phyloP scores from a whole-genome alignment of 2,329 filamentous ascomycete species.

The Raffaelea arxii region DNA sequence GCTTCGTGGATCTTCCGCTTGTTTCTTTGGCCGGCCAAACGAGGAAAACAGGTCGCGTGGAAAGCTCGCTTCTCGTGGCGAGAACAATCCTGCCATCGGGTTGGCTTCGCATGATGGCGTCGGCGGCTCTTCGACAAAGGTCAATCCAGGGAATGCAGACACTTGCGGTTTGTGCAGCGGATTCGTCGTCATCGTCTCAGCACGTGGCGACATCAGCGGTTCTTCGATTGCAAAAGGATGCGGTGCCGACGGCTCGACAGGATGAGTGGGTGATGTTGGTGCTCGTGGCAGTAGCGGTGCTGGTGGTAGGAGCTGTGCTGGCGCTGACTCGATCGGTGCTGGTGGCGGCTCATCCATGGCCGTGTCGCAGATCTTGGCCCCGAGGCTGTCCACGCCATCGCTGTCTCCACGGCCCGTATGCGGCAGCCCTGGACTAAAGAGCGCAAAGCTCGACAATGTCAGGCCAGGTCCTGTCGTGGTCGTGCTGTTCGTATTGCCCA shows the following conservation, averaged over 20 bases:
- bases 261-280: too few relatives aligned
- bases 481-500: neutral
- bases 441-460: constrained; percentile 11
- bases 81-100: constrained; percentile 46
- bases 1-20: constrained; percentile 58
- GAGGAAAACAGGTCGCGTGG: constrained; percentile 42
- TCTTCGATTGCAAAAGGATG: constrained; percentile 20
- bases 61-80: constrained; percentile 40
- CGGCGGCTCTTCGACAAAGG: constrained; percentile 41
- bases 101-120: constrained; percentile 34
- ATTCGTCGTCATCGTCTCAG: constrained; percentile 62
- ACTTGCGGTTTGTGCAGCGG: constrained; percentile 46
- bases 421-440: constrained; percentile 13
- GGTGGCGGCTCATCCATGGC: neutral
- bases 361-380: neutral
- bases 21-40: constrained; percentile 40
- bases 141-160: constrained; percentile 35
- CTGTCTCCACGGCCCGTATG: constrained; percentile 4
- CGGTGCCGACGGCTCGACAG: too few relatives aligned
- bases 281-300: too few relatives aligned
- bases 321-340: too few relatives aligned
- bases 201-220: constrained; percentile 60
- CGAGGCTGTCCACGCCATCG: constrained; percentile 8
- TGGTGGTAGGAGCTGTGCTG: too few relatives aligned
- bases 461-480: neutral